These are phyloP conservation scores for Neocatenulostroma microsporum DNA, from an alignment of 2,329 filamentous ascomycete genomes.

Conservation along the genomic window DNA sequence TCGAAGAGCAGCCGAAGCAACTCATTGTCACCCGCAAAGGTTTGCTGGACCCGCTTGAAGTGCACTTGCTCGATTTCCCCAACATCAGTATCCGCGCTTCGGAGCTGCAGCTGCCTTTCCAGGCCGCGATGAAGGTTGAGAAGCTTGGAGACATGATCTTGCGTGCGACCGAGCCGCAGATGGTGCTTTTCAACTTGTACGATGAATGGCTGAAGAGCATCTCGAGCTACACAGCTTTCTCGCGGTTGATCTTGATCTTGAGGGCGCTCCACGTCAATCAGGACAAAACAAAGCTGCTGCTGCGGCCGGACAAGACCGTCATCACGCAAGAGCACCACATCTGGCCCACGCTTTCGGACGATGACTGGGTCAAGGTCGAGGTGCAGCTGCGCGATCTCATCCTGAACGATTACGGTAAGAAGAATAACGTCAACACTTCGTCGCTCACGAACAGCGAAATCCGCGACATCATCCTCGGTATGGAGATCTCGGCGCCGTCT, in stretches of 20 bases:
- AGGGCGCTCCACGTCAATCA: conserved; percentile 95
- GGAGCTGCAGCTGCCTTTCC: conserved; percentile 94
- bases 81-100: conserved; percentile 98
- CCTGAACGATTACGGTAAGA: conserved; percentile 97
- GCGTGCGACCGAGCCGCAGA: conserved; percentile 95
- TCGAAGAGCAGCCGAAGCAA: conserved; percentile 98
- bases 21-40: conserved; percentile 97
- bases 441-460: conserved; percentile 96
- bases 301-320: conserved; percentile 94
- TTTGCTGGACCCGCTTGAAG: conserved; percentile 90
- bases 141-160: conserved; percentile 99
- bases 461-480: conserved; percentile 94
- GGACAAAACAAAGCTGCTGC: conserved; percentile 93
- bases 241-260: conserved; percentile 83
- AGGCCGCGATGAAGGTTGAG: conserved; percentile 99
- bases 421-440: conserved; percentile 99
- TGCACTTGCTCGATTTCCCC: conserved; percentile 94
- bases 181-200: conserved; percentile 98
- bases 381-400: conserved; percentile 92
- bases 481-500: conserved; percentile 97
- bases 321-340: conserved; percentile 99
- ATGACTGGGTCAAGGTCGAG: conserved; percentile 99
- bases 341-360: conserved; percentile 88
- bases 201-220: conserved; percentile 99
- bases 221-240: conserved; percentile 97